These are phyloP conservation scores for Macrophomina pseudophaseolina DNA, from an alignment of 2,329 filamentous ascomycete species.

Conservation along the genomic window DNA sequence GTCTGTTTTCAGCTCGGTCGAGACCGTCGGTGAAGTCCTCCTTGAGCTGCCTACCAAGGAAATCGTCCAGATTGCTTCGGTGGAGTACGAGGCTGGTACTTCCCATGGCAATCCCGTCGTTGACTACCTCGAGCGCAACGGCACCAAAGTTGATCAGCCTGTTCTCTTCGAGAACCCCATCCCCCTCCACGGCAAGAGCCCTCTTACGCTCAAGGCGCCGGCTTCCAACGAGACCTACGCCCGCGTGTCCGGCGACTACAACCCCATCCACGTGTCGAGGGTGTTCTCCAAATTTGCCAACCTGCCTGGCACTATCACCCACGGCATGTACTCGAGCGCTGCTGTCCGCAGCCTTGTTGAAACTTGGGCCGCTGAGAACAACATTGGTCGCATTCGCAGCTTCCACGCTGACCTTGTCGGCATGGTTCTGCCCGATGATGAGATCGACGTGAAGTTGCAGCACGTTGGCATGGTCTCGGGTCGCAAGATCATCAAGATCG, in stretches of 20 bases:
- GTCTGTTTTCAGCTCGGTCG: constrained; percentile 85
- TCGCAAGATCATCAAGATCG: constrained; percentile 99
- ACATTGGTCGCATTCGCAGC: constrained; percentile 93
- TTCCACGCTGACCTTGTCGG: constrained; percentile 97
- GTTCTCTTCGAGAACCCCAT: constrained; percentile 98
- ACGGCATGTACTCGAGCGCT: constrained; percentile 99
- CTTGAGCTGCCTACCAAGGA: constrained; percentile 96
- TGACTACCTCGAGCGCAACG: constrained; percentile 92
- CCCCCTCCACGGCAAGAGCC: constrained; percentile 88
- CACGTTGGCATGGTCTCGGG: constrained; percentile 97
- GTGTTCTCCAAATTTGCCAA: constrained; percentile 97
- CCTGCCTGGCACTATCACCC: constrained; percentile 94
- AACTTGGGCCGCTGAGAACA: constrained; percentile 99
- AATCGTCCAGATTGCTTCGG: constrained; percentile 94
- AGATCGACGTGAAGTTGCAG: constrained; percentile 91
- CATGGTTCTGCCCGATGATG: constrained; percentile 97
- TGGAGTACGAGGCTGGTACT: constrained; percentile 89
- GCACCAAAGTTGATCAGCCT: constrained; percentile 91
- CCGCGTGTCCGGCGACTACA: constrained; percentile 96
- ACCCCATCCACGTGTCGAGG: constrained; percentile 97
- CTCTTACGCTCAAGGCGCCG: constrained; percentile 85
- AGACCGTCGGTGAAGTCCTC: constrained; percentile 90
- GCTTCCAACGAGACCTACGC: constrained; percentile 98
- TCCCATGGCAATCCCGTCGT: constrained; percentile 97
- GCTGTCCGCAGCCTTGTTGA: constrained; percentile 94